phyloP scores from a whole-genome alignment of 2,329 filamentous ascomycete species.

The Neopestalotiopsis clavispora region DNA sequence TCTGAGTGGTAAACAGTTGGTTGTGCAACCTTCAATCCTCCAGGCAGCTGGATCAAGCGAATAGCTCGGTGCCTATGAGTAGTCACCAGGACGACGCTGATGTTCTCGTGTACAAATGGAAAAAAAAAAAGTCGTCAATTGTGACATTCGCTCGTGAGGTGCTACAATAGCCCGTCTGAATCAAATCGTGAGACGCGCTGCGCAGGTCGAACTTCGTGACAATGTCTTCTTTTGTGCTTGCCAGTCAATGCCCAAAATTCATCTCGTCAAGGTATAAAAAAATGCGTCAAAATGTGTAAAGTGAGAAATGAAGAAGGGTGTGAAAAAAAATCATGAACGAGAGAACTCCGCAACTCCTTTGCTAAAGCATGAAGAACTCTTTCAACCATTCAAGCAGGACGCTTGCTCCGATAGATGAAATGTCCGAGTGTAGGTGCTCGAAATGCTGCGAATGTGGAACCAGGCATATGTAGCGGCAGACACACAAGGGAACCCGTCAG shows the following conservation, averaged over 20 bases:
- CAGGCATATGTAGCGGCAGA: slow-evolving; percentile 9
- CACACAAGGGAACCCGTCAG: slow-evolving; percentile 1
- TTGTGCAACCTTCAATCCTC: neutral
- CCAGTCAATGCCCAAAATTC: slow-evolving; percentile 21
- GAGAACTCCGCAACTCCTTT: slow-evolving; percentile 22
- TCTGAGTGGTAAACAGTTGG: neutral
- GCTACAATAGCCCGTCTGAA: slow-evolving; percentile 31
- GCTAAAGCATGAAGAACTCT: slow-evolving; percentile 20
- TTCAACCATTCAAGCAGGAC: slow-evolving; percentile 18
- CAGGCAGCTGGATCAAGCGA: slow-evolving; percentile 20
- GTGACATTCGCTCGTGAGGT: slow-evolving; percentile 31
- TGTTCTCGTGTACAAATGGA: slow-evolving; percentile 29
- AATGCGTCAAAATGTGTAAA: slow-evolving; percentile 15
- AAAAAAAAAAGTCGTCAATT: slow-evolving; percentile 28
- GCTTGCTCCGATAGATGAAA: slow-evolving; percentile 6
- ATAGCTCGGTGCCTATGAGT: slow-evolving; percentile 23
- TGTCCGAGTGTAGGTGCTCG: neutral
- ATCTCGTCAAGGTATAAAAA: slow-evolving; percentile 22
- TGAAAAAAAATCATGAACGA: slow-evolving; percentile 15
- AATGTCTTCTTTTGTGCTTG: neutral
- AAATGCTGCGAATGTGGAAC: slow-evolving; percentile 6
- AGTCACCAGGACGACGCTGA: slow-evolving; percentile 29
- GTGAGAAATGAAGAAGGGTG: slow-evolving; percentile 10
- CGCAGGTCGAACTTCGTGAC: slow-evolving; percentile 28
- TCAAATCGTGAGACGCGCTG: slow-evolving; percentile 34